Base-by-base conservation (phyloP, 768 basidiomycete genomes). In the Calvatia gigantea region DNA sequence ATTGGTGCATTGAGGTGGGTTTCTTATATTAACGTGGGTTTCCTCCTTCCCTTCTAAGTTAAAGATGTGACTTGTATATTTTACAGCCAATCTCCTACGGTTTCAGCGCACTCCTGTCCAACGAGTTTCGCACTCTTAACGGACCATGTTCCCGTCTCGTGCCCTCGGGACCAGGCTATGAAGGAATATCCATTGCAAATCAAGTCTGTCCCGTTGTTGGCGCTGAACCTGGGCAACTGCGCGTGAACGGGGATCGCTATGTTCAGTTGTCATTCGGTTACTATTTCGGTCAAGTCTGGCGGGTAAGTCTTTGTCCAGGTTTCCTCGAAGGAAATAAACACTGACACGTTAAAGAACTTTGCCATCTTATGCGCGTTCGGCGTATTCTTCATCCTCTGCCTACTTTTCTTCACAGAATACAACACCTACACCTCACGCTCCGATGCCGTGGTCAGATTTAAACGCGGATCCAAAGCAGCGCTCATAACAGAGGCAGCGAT, bases 161-260 rank as follows among this genome's bases (percentile, higher is more conserved):
- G 0, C 85, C 88, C 3, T 75, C 72, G 2, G 87, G 87, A 0
- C 71, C 85, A 0, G 81, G 82, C 0, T 90, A 90, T 58, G 80
- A 80, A 59, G 72, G 72, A 17, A 65, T 86, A 37, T 67, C 75
- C 2, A 60, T 86, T 14, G 67, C 61, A 1, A 90, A 93, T 64
- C 91, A 92, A 69, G 86, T 87, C 1, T 95, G 93, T 66, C 78
- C 88, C 2, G 78, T 85, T 0, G 74, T 85, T 6, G 91, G 93
- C 4, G 77, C 86, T 2, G 62, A 77, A 3, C 60, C 85, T 0
- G 91, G 91, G 1, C 75, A 84, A 51, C 64, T 67, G n/a, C 67
- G 61, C 12, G 91, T 94, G 33, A 63, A 77, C 23, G 92, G 93
- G 3, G 76, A 78, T 31, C 60, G 59, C 2, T 96, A 73, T 57